These are phyloP conservation scores for Ustilago xerochloae DNA, from an alignment of 1,284 basidiomycete species.

Conservation along the genomic window DNA sequence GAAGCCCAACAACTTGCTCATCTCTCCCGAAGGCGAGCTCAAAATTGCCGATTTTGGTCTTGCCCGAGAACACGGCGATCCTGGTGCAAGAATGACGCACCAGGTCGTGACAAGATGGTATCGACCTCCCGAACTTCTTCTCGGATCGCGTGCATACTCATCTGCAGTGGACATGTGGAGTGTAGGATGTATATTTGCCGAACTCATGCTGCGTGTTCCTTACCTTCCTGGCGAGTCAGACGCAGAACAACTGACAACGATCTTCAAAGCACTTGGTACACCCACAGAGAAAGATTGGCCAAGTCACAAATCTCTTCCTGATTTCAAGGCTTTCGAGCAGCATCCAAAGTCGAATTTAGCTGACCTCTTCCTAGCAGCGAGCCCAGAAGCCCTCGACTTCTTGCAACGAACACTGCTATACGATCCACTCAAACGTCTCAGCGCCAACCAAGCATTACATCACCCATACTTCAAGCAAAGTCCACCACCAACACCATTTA, in stretches of 20 bases:
- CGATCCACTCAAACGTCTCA: constrained; percentile 85
- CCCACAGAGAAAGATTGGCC: constrained; percentile 98
- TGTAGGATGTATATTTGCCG: constrained; percentile 93
- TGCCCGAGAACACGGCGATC: constrained; percentile 92
- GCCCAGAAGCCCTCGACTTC: constrained; percentile 85
- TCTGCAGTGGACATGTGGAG: constrained; percentile 93
- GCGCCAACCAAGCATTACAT: constrained; percentile 71
- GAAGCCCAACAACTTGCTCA: constrained; percentile 98
- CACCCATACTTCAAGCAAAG: constrained; percentile 60
- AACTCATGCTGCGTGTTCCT: constrained; percentile 92
- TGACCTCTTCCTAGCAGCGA: constrained; percentile 89
- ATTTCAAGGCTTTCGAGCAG: constrained; percentile 53
- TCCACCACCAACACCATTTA: constrained; percentile 56
- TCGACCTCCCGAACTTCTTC: constrained; percentile 90
- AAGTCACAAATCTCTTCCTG: constrained; percentile 75
- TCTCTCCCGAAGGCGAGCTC: constrained; percentile 87
- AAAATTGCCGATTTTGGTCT: constrained; percentile 99
- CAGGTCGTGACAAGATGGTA: constrained; percentile 99
- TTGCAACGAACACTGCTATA: constrained; percentile 82
- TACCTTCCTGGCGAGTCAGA: constrained; percentile 93
- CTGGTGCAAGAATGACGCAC: constrained; percentile 93
- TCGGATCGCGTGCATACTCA: constrained; percentile 87
- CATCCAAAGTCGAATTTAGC: constrained; percentile 84
- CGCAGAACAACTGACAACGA: constrained; percentile 94
- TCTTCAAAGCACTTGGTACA: constrained; percentile 91